Base-by-base conservation (phyloP, 1,284 basidiomycete species). In the Rhodotorula sp. region DNA sequence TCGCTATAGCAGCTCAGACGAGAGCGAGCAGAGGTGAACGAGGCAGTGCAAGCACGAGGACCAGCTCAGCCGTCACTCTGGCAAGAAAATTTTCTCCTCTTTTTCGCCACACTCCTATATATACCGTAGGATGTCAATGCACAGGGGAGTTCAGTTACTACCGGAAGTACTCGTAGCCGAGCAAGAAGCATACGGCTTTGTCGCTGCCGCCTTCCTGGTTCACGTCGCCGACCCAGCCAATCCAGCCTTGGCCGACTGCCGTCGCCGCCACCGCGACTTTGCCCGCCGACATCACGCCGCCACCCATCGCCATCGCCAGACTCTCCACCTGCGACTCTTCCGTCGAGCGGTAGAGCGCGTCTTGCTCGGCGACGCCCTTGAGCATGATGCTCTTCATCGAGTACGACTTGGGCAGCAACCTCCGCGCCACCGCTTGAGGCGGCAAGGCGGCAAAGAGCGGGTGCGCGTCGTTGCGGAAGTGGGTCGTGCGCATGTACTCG, bases 401-500 rank as follows among this genome's bases (percentile, higher is more conserved):
- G 64, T 66, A 66, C 1, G 49, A 55, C 6, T 14, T 4, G 6
- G 64, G 64, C 1, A 66, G 58, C 0, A 51, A 42, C 4, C n/a
- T 49, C 7, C 64, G 57, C 2, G 51, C 51, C 22, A 14, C 5
- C 26, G 49, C 53, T 22, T 46, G 2, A 1, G 26, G 48, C n/a
- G 49, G 42, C 5, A 60, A 44, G 29, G 37, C 22, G 49, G 14
- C 22, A 44, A 17, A 60, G 18, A 66, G 51, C 26, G 64, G 58
- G 49, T 66, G 58, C 1, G 22, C 64, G 22, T 30, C 12, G 51
- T 66, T 60, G 26, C 60, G 64, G 17, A 17, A n/a, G 42, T 54
- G 51, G 24, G 58, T 66, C 49, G 64, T 66, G 49, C 64, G 64
- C 49, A 37, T 44, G 44, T 66, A 66, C 15, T 26, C 42, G 8